phyloP scores from a whole-genome alignment of 208 protist species.

The Acanthamoeba lenticulata region DNA sequence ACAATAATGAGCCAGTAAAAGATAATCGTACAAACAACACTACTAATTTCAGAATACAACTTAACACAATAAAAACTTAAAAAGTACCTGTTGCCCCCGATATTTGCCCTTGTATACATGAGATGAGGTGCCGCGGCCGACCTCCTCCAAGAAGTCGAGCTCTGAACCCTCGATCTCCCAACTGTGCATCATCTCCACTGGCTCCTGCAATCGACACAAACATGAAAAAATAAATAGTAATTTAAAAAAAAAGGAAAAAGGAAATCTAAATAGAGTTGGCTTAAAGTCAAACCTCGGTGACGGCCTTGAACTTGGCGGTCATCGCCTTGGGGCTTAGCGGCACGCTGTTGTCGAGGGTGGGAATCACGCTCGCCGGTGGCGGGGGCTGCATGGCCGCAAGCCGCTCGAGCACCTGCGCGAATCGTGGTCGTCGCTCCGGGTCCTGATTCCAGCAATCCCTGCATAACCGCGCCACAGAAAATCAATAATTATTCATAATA shows the following conservation, averaged over 20 bases:
- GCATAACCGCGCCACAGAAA: not conserved
- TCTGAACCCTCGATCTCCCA: conserved; percentile 59
- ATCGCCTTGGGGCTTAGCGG: not conserved
- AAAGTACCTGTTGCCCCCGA: not conserved
- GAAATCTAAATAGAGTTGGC: no score
- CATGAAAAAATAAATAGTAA: not conserved
- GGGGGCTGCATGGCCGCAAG: not conserved
- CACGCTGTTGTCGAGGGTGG: not conserved
- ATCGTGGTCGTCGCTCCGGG: not conserved
- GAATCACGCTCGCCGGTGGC: not conserved
- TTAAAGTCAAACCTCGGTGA: not conserved
- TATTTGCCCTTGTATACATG: conserved; percentile 53
- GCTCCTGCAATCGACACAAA: not conserved
- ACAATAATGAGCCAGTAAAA: not conserved
- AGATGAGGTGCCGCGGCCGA: not conserved
- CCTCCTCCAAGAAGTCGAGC: conserved; percentile 13
- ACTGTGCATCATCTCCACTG: conserved; percentile 17
- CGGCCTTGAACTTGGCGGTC: conserved; percentile 1
- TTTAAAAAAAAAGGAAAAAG: not conserved
- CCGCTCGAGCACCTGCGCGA: not conserved
- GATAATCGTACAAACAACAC: no score
- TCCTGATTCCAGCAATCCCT: conserved; percentile 52
- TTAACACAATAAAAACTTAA: not conserved
- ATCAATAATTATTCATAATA: not conserved
- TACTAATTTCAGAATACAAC: no score